Evolutionary conservation across 1,284 basidiomycete genomes (phyloP), one percentile per base, ranked within the genome.

Genomic region (Ceratobasidium papillatum): DNA sequence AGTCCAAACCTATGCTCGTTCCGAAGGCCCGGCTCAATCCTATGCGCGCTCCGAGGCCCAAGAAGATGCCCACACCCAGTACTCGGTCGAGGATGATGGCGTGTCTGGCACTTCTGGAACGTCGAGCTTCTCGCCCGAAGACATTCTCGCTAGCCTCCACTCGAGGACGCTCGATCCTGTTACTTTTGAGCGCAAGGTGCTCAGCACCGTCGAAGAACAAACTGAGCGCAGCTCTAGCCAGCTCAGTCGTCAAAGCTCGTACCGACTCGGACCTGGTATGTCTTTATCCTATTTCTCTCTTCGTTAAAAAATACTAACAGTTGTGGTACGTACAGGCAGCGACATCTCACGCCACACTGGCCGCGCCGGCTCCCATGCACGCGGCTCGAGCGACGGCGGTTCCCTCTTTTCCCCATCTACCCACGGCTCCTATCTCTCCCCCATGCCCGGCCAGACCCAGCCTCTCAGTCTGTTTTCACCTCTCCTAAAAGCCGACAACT

Each of bases 201-300:
- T 91, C n/a, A 90, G 88, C 78, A 87, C 84, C 17, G 90, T 90
- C 75, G 85, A 88, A 7, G 89, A 90, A 78, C 84, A 83, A 43
- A 89, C 87, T 0, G 89, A 90, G 82, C 87, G 77, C 47, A 75
- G 81, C 25, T 81, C 80, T 0, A 85, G 86, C 1, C 84, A 86
- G 56, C 43, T 72, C n/a, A 72, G 68, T 32, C 54, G 56, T 1
- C 17, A 32, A 17, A 72, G 68, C 25, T 59, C 68, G 4, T 9
- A 30, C n/a, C 54, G 30, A 14, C 49, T 54, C 27, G 65, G 61
- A 43, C 58, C 62, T n/a, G 43, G 62, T 64, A 25, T 87, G 87
- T 2, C 78, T 82, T 11, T 89, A 17, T 47, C n/a, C 8, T 47
- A 19, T 11, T 47, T 3, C 8, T 19, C 19, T 41, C 9, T 4